A percentile compares a stretch with the other conserved stretches of the same genome.
Conservation (phyloP, 1,139 yeast species). For the Pichia inconspicua region DNA sequence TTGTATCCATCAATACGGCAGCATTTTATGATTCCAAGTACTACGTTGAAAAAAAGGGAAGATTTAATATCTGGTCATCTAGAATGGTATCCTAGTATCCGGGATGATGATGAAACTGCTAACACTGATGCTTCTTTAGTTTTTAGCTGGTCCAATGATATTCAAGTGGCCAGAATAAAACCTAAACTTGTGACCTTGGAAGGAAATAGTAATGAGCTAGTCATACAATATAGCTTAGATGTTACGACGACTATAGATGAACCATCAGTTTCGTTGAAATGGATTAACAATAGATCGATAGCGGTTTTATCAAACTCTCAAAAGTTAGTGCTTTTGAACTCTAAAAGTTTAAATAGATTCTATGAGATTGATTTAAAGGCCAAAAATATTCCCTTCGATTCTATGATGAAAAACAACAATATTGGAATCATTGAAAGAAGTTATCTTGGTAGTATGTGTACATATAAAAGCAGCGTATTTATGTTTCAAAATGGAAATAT, state of each 20-base stretch:
- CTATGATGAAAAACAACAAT: constrained; percentile 8
- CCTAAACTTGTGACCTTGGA: constrained; percentile 24
- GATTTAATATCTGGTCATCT: constrained; percentile 41
- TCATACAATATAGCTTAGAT: constrained; percentile 33
- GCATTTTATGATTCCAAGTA: constrained; percentile 46
- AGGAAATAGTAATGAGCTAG: constrained; percentile 28
- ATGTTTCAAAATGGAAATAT: constrained; percentile 43
- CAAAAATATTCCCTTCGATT: constrained; percentile 32
- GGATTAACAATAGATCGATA: constrained; percentile 50
- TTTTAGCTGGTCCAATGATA: constrained; percentile 55
- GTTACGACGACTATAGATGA: constrained; percentile 36
- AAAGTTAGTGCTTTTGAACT: constrained; percentile 36
- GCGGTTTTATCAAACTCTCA: constrained; percentile 45
- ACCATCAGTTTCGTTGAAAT: constrained; percentile 45
- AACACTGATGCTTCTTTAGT: constrained; percentile 46
- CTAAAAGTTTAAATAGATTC: constrained; percentile 31
- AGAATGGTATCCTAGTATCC: constrained; percentile 52
- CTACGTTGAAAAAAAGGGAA: constrained; percentile 31
- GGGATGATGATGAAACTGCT: constrained; percentile 17
- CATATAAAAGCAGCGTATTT: constrained; percentile 40
- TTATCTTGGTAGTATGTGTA: constrained; percentile 31
- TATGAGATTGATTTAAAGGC: constrained; percentile 37
- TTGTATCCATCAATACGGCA: constrained; percentile 45
- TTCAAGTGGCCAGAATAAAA: constrained; percentile 49
- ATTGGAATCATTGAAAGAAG: constrained; percentile 16